A percentile compares a stretch with the other conserved stretches of the same genome.
phyloP scores from a whole-genome alignment of 176 grass and related monocot genomes.

The Thalia dealbata region DNA sequence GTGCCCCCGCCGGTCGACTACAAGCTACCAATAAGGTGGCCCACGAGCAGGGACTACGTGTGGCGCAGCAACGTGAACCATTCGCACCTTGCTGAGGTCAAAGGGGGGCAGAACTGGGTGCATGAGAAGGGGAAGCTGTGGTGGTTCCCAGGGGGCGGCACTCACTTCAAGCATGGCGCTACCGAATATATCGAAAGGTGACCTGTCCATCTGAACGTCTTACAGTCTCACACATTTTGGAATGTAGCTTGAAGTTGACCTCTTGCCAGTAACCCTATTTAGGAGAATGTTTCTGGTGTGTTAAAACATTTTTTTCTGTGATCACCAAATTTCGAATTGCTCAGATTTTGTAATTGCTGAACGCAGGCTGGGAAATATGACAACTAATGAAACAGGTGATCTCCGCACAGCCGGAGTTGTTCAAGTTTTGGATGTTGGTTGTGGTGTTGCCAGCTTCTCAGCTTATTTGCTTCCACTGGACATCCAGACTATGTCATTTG shows the following conservation, averaged over 20 bases:
- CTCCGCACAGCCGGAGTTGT: slow-evolving; percentile 64
- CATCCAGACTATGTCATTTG: slow-evolving; percentile 93
- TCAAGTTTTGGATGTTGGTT: slow-evolving; percentile 88
- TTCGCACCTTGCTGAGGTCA: slow-evolving; percentile 77
- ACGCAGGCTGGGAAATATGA: slow-evolving; percentile 91
- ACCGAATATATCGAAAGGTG: slow-evolving; percentile 92
- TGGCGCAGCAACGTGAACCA: slow-evolving; percentile 96
- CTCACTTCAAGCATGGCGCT: slow-evolving; percentile 92
- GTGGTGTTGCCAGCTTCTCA: slow-evolving; percentile 92
- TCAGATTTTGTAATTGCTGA: slow-evolving; percentile 12
- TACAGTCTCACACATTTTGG: not conserved
- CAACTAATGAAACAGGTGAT: slow-evolving; percentile 74
- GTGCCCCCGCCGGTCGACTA: slow-evolving; percentile 74
- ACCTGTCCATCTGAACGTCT: not conserved
- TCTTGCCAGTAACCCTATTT: not conserved
- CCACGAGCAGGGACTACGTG: slow-evolving; percentile 71
- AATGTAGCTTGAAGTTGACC: not conserved
- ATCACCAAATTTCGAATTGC: not conserved
- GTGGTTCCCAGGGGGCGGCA: slow-evolving; percentile 98
- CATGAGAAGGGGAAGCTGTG: slow-evolving; percentile 79
- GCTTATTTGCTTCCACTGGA: slow-evolving; percentile 75
- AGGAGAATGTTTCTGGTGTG: not conserved
- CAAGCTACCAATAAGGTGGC: slow-evolving; percentile 86
- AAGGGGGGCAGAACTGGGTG: slow-evolving; percentile 98
- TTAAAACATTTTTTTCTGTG: no score